Evolutionary conservation across 805 yeast genomes (phyloP).

Genomic region (Kregervanrija fluxuum): DNA sequence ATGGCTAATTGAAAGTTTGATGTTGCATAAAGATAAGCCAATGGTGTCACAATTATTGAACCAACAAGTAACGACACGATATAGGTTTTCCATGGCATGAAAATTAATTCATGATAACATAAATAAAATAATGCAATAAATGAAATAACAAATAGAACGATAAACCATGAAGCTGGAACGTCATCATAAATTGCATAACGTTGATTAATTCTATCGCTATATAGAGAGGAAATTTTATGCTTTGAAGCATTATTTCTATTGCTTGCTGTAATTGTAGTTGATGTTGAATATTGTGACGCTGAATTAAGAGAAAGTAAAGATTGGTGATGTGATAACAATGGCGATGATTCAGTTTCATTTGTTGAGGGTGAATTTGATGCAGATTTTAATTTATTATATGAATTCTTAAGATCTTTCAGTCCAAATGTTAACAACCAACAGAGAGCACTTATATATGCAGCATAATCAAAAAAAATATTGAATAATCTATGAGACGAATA

Average conservation of each 20-base stretch:
- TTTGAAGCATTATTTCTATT: not conserved
- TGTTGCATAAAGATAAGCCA: conserved; percentile 42
- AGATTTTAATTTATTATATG: conserved; percentile 3
- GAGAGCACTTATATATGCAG: conserved; percentile 42
- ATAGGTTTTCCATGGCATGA: conserved; percentile 33
- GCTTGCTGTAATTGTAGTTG: not conserved
- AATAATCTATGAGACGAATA: conserved; percentile 43
- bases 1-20: conserved; percentile 47
- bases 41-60: conserved; percentile 38
- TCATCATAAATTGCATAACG: conserved; percentile 32
- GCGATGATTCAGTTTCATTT: not conserved
- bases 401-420: conserved; percentile 14
- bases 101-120: conserved; percentile 23
- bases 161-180: conserved; percentile 40
- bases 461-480: conserved; percentile 47
- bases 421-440: conserved; percentile 34
- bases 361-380: too few species aligned
- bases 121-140: conserved; percentile 29
- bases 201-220: conserved; percentile 38
- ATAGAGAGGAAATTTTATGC: conserved; percentile 13
- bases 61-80: conserved; percentile 38
- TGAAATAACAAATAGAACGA: conserved; percentile 29
- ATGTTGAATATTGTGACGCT: not conserved
- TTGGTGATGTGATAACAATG: not conserved
- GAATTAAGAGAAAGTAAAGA: too few species aligned